A percentile compares a stretch with the other conserved stretches of the same genome.
phyloP scores from a whole-genome alignment of 2,329 filamentous ascomycete species.

The Trichoderma endophyticum region DNA sequence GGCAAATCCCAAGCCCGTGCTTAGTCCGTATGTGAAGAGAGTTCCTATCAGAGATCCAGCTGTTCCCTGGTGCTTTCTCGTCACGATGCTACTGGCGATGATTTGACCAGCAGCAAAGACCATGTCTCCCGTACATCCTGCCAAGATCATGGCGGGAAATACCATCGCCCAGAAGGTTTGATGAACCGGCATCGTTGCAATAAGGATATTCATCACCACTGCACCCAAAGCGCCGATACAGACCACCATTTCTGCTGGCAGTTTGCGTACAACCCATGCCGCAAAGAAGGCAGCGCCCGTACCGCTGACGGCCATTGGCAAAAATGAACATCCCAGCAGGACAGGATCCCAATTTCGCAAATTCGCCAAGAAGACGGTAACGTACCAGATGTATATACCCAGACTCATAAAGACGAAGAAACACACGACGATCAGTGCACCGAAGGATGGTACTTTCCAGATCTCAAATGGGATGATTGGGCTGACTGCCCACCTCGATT shows the following conservation, averaged over 20 bases:
- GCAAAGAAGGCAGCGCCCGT: background rate
- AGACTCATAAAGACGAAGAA: background rate
- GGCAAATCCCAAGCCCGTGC: background rate
- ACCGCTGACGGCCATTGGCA: background rate
- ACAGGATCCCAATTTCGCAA: background rate
- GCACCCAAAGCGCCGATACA: background rate
- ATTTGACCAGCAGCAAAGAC: conserved; percentile 6
- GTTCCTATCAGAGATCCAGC: background rate
- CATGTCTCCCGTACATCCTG: background rate
- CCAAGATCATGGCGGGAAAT: background rate
- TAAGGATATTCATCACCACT: background rate
- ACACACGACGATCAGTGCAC: background rate
- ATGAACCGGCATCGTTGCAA: background rate
- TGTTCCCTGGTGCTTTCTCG: background rate
- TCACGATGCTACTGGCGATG: background rate
- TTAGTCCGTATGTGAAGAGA: background rate
- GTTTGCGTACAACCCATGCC: background rate
- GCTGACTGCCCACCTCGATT: background rate
- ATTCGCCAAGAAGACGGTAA: background rate
- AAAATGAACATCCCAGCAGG: background rate
- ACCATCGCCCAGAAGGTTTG: conserved; percentile 6
- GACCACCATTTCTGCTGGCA: background rate
- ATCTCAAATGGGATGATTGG: background rate
- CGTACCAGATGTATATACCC: background rate
- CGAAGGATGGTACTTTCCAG: background rate